Conservation (phyloP, 1,284 basidiomycete genomes). For the Cryptococcus wingfieldii region DNA sequence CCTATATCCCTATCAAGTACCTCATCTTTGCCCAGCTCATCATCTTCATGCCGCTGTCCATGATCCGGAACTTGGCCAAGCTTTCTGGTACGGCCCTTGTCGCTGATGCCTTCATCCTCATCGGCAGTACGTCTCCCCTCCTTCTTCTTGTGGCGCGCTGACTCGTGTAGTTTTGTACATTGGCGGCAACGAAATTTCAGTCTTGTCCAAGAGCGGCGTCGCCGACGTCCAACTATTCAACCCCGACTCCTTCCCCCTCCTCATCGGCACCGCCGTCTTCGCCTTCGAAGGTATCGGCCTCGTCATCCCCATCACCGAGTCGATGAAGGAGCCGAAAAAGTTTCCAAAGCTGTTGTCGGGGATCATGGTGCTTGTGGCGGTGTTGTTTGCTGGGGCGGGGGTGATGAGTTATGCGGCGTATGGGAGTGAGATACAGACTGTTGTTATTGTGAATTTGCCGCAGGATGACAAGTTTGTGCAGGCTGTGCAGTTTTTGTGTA, state of each 20-base stretch:
- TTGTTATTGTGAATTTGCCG: conserved; percentile 92
- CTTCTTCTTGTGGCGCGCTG: background rate
- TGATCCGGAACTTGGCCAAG: conserved; percentile 86
- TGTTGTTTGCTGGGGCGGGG: conserved; percentile 88
- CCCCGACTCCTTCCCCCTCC: conserved; percentile 76
- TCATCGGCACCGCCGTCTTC: conserved; percentile 96
- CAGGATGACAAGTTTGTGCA: conserved; percentile 82
- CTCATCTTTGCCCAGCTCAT: conserved; percentile 81
- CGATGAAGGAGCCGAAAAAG: conserved; percentile 87
- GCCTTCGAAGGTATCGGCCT: conserved; percentile 97
- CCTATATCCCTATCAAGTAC: conserved; percentile 64
- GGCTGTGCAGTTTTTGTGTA: conserved; percentile 73
- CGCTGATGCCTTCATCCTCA: conserved; percentile 92
- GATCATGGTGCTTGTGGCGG: conserved; percentile 69
- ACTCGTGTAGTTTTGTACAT: conserved; percentile 64
- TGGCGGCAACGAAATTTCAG: conserved; percentile 69
- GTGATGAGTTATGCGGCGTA: conserved; percentile 84
- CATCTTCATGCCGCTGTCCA: conserved; percentile 79
- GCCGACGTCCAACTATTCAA: conserved; percentile 90
- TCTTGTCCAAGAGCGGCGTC: conserved; percentile 64
- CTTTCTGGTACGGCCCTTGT: conserved; percentile 86
- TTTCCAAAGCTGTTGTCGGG: conserved; percentile 84
- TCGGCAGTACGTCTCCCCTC: conserved; percentile 57
- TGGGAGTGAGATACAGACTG: conserved; percentile 81
- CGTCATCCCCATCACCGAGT: conserved; percentile 93